These are phyloP conservation scores for Monascus ruber DNA, from an alignment of 2,329 filamentous ascomycete species.

Conservation along the genomic window DNA sequence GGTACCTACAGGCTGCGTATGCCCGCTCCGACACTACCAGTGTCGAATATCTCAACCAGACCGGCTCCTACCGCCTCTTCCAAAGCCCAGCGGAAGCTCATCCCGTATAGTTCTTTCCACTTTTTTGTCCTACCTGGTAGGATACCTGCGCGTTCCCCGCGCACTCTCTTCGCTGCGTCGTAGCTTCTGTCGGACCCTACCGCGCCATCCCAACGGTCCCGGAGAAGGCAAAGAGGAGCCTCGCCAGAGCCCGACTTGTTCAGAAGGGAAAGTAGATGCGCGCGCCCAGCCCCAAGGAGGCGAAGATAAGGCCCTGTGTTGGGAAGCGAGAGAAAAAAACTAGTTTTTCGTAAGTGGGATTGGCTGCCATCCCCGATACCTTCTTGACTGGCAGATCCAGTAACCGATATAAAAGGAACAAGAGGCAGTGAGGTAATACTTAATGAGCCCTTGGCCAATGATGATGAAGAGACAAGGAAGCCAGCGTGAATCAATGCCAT, in stretches of 20 bases:
- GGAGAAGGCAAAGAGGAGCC: constrained; percentile 42
- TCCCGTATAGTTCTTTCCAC: constrained; percentile 50
- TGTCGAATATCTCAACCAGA: constrained; percentile 51
- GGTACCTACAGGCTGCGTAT: constrained; percentile 27
- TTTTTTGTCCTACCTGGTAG: constrained; percentile 51
- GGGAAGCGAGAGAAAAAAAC: constrained; percentile 45
- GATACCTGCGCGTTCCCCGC: constrained; percentile 45
- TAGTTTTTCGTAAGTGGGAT: constrained; percentile 14
- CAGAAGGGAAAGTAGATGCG: constrained; percentile 44
- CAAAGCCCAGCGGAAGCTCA: constrained; percentile 50
- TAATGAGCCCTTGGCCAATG: constrained; percentile 25
- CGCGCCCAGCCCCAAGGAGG: constrained; percentile 43
- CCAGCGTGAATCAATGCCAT: constrained; percentile 40
- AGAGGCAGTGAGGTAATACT: constrained; percentile 31
- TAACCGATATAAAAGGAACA: constrained; percentile 11
- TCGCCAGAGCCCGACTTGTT: constrained; percentile 42
- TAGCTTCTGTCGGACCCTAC: constrained; percentile 35
- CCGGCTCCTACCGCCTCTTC: constrained; percentile 52
- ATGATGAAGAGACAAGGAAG: constrained; percentile 42
- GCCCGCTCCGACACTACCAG: constrained; percentile 49
- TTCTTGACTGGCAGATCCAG: constrained; percentile 15
- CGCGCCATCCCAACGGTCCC: constrained; percentile 55
- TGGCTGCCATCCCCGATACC: neutral
- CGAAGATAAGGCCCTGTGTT: constrained; percentile 50
- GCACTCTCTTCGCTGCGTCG: constrained; percentile 39